Evolutionary conservation across 2,329 filamentous ascomycete genomes (phyloP).

Genomic region (Cucurbitaria berberidis): DNA sequence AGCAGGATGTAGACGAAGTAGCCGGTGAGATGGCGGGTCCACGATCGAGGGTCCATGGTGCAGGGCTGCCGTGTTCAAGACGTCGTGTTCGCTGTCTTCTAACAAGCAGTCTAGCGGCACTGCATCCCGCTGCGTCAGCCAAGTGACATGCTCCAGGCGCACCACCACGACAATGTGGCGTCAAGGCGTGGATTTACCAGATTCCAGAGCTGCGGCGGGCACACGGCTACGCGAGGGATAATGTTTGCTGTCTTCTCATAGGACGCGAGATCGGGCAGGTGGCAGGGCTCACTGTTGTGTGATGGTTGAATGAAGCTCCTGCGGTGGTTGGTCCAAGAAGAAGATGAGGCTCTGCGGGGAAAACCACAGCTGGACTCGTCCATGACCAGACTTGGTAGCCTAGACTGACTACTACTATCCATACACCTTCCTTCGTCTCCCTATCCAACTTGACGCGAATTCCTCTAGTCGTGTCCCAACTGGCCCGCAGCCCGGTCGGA

Average conservation of each 20-base stretch:
- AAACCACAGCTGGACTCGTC: not conserved
- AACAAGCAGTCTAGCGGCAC: not conserved
- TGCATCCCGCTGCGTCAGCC: slow-evolving; percentile 18
- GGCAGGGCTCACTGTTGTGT: not conserved
- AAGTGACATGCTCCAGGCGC: slow-evolving; percentile 4
- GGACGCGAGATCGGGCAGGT: not conserved
- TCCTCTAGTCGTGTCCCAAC: not conserved
- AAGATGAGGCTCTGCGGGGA: slow-evolving; percentile 37
- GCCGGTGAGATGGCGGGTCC: slow-evolving; percentile 64
- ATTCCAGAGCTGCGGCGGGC: slow-evolving; percentile 2
- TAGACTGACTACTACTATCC: no score
- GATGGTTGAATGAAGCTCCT: not conserved
- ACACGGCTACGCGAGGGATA: not conserved
- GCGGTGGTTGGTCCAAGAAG: slow-evolving; percentile 19
- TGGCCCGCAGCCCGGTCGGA: not conserved
- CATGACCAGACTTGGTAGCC: not conserved
- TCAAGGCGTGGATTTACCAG: slow-evolving; percentile 16
- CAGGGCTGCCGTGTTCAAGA: slow-evolving; percentile 13
- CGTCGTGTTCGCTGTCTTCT: slow-evolving; percentile 10
- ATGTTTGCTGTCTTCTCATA: not conserved
- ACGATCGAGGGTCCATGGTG: slow-evolving; percentile 48
- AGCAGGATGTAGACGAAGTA: slow-evolving; percentile 80
- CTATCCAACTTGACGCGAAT: not conserved
- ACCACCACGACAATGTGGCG: slow-evolving; percentile 17
- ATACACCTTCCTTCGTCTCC: not conserved